phyloP scores from a whole-genome alignment of 495 filamentous ascomycete species.

The Penicillium waksmanii region DNA sequence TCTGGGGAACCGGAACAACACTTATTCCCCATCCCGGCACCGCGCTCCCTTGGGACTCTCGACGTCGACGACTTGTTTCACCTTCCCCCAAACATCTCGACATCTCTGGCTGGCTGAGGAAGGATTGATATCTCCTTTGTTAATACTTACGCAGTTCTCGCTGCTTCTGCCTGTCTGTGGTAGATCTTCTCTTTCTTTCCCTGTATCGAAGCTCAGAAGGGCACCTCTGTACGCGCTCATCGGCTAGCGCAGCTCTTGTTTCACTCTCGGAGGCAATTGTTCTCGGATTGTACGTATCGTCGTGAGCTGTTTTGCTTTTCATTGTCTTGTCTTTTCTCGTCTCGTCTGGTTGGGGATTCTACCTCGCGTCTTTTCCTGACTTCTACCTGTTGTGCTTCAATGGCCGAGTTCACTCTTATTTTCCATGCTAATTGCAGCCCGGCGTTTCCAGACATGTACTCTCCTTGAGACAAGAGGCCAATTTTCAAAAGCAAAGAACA shows the following conservation, averaged over 20 bases:
- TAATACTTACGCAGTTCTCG: not conserved
- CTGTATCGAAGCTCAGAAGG: conserved; percentile 20
- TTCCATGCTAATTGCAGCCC: conserved; percentile 46
- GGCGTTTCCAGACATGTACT: conserved; percentile 51
- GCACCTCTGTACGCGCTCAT: conserved; percentile 28
- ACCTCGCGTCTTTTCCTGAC: conserved; percentile 6
- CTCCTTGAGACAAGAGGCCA: conserved; percentile 39
- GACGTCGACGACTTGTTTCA: not conserved
- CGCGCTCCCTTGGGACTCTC: conserved; percentile 4
- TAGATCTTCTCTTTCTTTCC: conserved; percentile 12
- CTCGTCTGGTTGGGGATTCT: not conserved
- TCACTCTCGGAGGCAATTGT: conserved; percentile 27
- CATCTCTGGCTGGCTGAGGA: not conserved
- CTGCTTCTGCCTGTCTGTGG: conserved; percentile 26
- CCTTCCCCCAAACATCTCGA: not conserved
- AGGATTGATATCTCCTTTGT: conserved; percentile 19
- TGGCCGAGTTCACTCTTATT: conserved; percentile 17
- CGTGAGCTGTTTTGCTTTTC: conserved; percentile 27
- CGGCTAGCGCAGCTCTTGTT: conserved; percentile 31
- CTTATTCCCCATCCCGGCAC: not conserved
- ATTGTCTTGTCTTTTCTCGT: not conserved
- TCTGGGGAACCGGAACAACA: conserved; percentile 11
- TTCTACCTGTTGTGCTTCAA: conserved; percentile 10
- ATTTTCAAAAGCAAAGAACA: conserved; percentile 28
- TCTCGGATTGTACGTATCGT: conserved; percentile 54